Conservation (phyloP, 352 stramenopile genomes). For the Halophytophthora batemanensis region DNA sequence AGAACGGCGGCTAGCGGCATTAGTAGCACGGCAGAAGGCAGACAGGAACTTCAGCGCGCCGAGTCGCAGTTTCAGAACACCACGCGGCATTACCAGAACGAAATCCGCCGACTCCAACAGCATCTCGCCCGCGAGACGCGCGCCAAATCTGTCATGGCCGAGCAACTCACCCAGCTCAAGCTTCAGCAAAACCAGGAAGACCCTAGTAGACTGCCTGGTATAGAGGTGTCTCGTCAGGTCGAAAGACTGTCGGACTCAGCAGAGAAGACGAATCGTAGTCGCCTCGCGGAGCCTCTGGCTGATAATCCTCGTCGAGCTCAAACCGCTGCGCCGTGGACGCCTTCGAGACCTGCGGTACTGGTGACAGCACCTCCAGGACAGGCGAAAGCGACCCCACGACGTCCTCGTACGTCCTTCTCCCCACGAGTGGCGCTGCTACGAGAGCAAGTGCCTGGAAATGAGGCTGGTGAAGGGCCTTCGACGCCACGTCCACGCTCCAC, state of each 20-base stretch:
- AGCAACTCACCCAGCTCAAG: constrained; percentile 39
- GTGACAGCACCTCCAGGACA: constrained; percentile 12
- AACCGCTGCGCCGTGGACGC: constrained; percentile 17
- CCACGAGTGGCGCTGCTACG: constrained; percentile 25
- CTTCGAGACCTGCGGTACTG: constrained; percentile 1
- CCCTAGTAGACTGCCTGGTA: constrained; percentile 9
- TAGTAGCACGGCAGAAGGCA: not conserved
- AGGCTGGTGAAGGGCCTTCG: not conserved
- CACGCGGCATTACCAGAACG: constrained; percentile 56
- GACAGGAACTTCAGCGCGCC: constrained; percentile 8
- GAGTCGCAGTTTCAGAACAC: constrained; percentile 33
- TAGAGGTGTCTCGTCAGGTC: constrained; percentile 4
- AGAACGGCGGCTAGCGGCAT: constrained; percentile 5
- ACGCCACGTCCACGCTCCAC: constrained; percentile 2
- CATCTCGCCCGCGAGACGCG: constrained; percentile 53
- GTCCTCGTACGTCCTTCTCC: constrained; percentile 48
- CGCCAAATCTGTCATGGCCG: constrained; percentile 39
- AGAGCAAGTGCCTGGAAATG: constrained; percentile 2
- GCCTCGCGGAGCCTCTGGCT: constrained; percentile 3
- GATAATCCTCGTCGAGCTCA: constrained; percentile 8
- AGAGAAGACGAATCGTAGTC: not conserved
- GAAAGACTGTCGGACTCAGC: constrained; percentile 5
- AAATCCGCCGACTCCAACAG: constrained; percentile 63
- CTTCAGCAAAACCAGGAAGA: constrained; percentile 3
- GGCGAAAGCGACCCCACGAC: constrained; percentile 7